These are phyloP conservation scores for Ogataea naganishii DNA, from an alignment of 805 yeast genomes.

Conservation along the genomic window DNA sequence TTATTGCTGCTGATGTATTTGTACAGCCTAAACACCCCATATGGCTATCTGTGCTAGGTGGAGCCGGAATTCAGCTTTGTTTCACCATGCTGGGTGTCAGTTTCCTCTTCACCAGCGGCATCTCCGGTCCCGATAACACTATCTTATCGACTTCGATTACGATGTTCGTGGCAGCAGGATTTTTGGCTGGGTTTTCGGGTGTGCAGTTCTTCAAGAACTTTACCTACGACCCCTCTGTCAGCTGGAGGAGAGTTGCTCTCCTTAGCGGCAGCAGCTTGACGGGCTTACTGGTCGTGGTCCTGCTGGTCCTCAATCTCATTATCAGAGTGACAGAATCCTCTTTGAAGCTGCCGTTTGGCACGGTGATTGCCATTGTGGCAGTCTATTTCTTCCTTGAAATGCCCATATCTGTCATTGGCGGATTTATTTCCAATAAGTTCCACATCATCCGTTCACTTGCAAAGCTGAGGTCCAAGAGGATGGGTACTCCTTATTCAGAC, in stretches of 20 bases:
- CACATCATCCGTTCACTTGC: constrained; percentile 10
- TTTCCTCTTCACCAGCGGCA: constrained; percentile 45
- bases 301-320: constrained; percentile 53
- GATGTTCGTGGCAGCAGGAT: constrained; percentile 61
- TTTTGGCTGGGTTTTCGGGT: constrained; percentile 67
- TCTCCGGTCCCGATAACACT: constrained; percentile 56
- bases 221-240: constrained; percentile 29
- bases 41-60: constrained; percentile 46
- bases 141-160: constrained; percentile 51
- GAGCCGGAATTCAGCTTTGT: constrained; percentile 69
- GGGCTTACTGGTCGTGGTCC: constrained; percentile 35
- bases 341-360: constrained; percentile 69
- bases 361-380: constrained; percentile 50
- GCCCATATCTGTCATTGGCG: constrained; percentile 74
- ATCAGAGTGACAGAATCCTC: constrained; percentile 75
- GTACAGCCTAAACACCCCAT: constrained; percentile 40
- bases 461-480: constrained; percentile 6
- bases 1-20: constrained; percentile 44
- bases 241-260: constrained; percentile 31
- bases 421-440: constrained; percentile 27
- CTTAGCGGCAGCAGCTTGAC: constrained; percentile 43
- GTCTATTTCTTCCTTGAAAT: constrained; percentile 59
- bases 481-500: no score
- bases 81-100: constrained; percentile 59
- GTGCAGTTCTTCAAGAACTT: constrained; percentile 53